Conservation (phyloP, 768 basidiomycete genomes). For the Boletus rufocinnamomeus region DNA sequence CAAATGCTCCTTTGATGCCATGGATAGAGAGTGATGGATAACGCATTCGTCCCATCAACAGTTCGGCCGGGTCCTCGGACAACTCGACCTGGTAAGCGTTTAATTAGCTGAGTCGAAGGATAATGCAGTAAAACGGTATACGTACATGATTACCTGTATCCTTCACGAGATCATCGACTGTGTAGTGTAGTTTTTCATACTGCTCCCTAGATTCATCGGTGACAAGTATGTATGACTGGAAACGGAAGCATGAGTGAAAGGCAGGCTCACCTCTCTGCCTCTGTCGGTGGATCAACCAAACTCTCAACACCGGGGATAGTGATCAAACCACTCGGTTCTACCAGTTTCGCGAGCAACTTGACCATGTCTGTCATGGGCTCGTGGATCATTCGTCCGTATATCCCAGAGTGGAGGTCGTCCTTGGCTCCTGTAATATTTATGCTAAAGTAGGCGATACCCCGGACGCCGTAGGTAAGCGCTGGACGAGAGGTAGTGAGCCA, state of each 20-base stretch:
- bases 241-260: background rate
- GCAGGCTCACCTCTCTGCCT: background rate
- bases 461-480: background rate
- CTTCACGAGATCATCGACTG: background rate
- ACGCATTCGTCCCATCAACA: slow-evolving; percentile 11
- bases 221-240: background rate
- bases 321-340: slow-evolving; percentile 58
- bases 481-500: background rate
- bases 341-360: background rate
- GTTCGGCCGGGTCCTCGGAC: background rate
- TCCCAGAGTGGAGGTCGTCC: background rate
- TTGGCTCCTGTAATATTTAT: background rate
- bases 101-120: background rate
- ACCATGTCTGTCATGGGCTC: background rate
- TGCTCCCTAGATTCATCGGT: background rate
- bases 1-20: background rate
- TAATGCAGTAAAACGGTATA: background rate
- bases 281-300: background rate
- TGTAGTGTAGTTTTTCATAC: background rate
- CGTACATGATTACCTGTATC: slow-evolving; percentile 1
- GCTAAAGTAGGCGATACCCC: background rate
- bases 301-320: slow-evolving; percentile 32
- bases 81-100: slow-evolving; percentile 3
- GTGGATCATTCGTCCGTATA: background rate
- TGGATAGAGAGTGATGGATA: slow-evolving; percentile 11